These are phyloP conservation scores for Colletotrichum australisinense DNA, from an alignment of 2,329 filamentous ascomycete species.

Conservation along the genomic window DNA sequence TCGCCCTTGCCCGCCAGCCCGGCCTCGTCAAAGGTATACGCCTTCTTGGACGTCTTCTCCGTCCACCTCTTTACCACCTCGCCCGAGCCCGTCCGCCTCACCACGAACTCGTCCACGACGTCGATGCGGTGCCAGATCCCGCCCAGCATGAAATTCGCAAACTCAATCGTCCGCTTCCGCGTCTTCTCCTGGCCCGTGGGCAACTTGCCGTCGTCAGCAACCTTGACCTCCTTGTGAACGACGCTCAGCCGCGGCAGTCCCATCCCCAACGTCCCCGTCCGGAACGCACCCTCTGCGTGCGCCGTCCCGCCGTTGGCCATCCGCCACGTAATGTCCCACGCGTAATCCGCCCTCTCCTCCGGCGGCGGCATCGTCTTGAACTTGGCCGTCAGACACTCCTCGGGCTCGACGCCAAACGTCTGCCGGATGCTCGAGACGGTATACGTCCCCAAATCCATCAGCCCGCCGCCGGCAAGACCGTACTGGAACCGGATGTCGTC, in stretches of 20 bases:
- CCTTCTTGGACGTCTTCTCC: constrained; percentile 43
- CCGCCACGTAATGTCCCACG: constrained; percentile 48
- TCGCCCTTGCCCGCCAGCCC: constrained; percentile 45
- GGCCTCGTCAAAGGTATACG: constrained; percentile 48
- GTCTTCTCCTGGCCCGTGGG: constrained; percentile 39
- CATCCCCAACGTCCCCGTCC: constrained; percentile 16
- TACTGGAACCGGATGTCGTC: constrained; percentile 59
- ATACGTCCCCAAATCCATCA: constrained; percentile 56
- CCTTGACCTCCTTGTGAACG: constrained; percentile 30
- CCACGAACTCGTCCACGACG: constrained; percentile 47
- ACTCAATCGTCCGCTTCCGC: constrained; percentile 42
- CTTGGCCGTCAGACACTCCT: constrained; percentile 48
- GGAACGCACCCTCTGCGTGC: constrained; percentile 43
- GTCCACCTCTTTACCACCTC: constrained; percentile 40
- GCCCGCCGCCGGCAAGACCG: constrained; percentile 53
- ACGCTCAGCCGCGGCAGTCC: constrained; percentile 40
- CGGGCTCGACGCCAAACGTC: constrained; percentile 52
- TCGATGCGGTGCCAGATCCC: constrained; percentile 49
- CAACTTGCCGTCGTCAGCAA: constrained; percentile 33
- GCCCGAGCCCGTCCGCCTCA: constrained; percentile 40
- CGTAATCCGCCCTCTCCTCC: constrained; percentile 47
- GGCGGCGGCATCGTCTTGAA: constrained; percentile 42
- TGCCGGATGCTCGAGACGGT: constrained; percentile 49
- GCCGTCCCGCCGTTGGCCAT: constrained; percentile 54
- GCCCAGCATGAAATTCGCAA: constrained; percentile 43